These are phyloP conservation scores for Ogataea corticis DNA, from an alignment of 805 yeast species.

Conservation along the genomic window DNA sequence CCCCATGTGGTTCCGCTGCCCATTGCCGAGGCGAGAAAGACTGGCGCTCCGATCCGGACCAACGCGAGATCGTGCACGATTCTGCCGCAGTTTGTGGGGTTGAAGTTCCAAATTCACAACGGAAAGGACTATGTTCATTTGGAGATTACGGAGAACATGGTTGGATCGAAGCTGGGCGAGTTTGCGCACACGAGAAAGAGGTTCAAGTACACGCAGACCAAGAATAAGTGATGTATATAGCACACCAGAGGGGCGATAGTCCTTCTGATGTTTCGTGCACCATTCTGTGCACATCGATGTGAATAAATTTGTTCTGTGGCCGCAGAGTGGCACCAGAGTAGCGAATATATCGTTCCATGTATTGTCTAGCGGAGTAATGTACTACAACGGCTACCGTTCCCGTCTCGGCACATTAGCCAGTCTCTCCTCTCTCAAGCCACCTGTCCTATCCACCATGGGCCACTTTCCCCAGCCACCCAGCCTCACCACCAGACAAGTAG, in stretches of 20 bases:
- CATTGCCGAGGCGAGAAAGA: slow-evolving; percentile 77
- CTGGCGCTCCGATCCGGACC: slow-evolving; percentile 88
- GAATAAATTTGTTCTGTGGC: not conserved
- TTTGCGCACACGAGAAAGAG: slow-evolving; percentile 93
- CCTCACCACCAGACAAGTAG: slow-evolving; percentile 84
- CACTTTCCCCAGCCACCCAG: slow-evolving; percentile 93
- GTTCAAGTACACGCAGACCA: slow-evolving; percentile 77
- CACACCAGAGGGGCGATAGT: too few relatives aligned
- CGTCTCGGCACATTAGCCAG: slow-evolving; percentile 31
- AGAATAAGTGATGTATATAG: slow-evolving; percentile 46
- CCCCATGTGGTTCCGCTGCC: slow-evolving; percentile 96
- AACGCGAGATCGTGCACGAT: slow-evolving; percentile 94
- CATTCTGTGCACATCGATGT: slow-evolving; percentile 3
- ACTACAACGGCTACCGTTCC: too few relatives aligned
- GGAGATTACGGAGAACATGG: slow-evolving; percentile 91
- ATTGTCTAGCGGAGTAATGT: too few relatives aligned
- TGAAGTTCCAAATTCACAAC: slow-evolving; percentile 92
- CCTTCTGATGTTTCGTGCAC: too few relatives aligned
- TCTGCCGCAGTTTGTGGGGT: slow-evolving; percentile 92
- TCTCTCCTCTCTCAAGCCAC: slow-evolving; percentile 72
- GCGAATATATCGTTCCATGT: too few relatives aligned
- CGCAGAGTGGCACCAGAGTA: not conserved
- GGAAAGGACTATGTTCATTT: slow-evolving; percentile 92
- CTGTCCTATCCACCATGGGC: slow-evolving; percentile 84
- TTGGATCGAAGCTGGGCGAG: slow-evolving; percentile 92